Evolutionary conservation across 2,329 filamentous ascomycete species (phyloP), one percentile per base, ranked within the genome.

Genomic region (Venturia aucupariae): DNA sequence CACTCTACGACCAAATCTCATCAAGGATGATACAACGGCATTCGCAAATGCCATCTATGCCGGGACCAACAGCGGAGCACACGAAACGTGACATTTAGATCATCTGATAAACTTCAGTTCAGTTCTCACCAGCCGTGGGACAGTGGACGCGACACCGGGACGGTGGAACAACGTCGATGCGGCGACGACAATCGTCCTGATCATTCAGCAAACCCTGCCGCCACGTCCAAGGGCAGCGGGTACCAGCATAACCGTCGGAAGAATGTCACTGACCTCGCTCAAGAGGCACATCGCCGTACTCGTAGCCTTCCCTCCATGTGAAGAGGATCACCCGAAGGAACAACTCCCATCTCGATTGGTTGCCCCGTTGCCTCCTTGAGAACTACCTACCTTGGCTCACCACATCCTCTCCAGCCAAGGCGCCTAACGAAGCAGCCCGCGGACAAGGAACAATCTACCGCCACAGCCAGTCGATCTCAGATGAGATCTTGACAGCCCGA

Each of bases 401-500:
- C 22, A 11, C 30, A 60, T 60, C 27, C 30, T 19, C 17, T 19
- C 17, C 30, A 60, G 59, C 38, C 35, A 57, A 57, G 51, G 5
- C 51, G 46, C 46, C 46, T 51, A 27, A 27, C 46, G 27, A 30
- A 35, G 27, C 51, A 57, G 30, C 51, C 27, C 13, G 35, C 11
- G 51, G 22, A 27, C 51, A 32, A 55, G 51, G 51, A 35, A 35
- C 27, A 55, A 35, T 57, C 10, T n/a, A 32, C 41, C 38, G 41
- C 11, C 24, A 7, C 59, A 60, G 59, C 59, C 59, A 41, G 38
- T 19, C 59, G 59, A 60, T 41, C 59, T 60, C 4, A 51, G 59
- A 41, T 51, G 22, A 62, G 41, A 51, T 62, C 60, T 62, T 62
- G 60, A 62, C 60, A 46, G n/a, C 60, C 60, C 44, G 44, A 17